These are phyloP conservation scores for Tothia fuscella DNA, from an alignment of 2,329 filamentous ascomycete species.

Conservation along the genomic window DNA sequence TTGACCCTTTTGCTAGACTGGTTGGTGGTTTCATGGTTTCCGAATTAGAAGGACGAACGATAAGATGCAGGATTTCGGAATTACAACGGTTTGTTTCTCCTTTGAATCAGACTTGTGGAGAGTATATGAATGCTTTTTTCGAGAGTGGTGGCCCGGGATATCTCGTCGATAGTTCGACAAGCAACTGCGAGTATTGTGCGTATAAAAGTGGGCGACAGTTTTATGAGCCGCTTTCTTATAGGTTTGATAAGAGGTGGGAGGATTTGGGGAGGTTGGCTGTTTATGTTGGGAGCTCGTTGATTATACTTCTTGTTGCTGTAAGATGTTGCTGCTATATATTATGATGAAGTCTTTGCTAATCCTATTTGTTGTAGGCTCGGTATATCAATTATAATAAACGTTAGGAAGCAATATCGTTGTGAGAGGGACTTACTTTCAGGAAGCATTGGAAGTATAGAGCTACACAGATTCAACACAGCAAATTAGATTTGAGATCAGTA, in stretches of 20 bases:
- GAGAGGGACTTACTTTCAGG: too few species aligned
- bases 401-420: too few species aligned
- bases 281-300: slow-evolving; percentile 67
- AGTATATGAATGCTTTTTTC: slow-evolving; percentile 67
- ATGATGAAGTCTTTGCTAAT: too few species aligned
- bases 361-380: too few species aligned
- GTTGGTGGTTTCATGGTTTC: slow-evolving; percentile 72
- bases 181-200: slow-evolving; percentile 67
- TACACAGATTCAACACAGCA: too few species aligned
- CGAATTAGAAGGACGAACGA: slow-evolving; percentile 54
- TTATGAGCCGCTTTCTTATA: slow-evolving; percentile 54
- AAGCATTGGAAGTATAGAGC: too few species aligned
- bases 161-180: slow-evolving; percentile 52
- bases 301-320: slow-evolving; percentile 48
- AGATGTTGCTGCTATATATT: slow-evolving; percentile 37
- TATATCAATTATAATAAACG: too few species aligned
- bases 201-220: slow-evolving; percentile 73
- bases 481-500: too few species aligned
- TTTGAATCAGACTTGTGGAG: slow-evolving; percentile 52
- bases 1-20: slow-evolving; percentile 72
- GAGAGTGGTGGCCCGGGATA: slow-evolving; percentile 57
- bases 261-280: slow-evolving; percentile 68
- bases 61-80: slow-evolving; percentile 50
- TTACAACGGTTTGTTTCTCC: slow-evolving; percentile 59
- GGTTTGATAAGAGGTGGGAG: slow-evolving; percentile 61